Evolutionary conservation across 495 filamentous ascomycete species (phyloP), one percentile per base, ranked within the genome.

Genomic region (Venustampulla echinocandica): DNA sequence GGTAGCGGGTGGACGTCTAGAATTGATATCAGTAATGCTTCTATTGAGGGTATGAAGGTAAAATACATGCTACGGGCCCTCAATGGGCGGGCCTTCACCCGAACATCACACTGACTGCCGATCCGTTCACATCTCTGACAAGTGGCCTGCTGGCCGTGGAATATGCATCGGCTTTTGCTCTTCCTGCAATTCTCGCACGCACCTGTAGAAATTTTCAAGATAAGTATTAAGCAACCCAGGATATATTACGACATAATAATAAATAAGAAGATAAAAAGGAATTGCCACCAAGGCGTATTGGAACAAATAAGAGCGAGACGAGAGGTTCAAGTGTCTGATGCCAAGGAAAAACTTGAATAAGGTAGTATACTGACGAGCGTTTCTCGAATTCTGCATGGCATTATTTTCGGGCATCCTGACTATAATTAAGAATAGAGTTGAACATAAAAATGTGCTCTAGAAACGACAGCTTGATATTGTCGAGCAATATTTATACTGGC

Each of bases 121-220:
- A 6, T 54, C 17, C 32, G 22, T 22, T 52, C 48, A 24, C 51
- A 58, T 50, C 49, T 45, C 21, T 49, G 46, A 42, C 56, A 58
- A 10, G 50, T 34, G 4, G 30, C 45, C 4, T 30, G 10, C n/a
- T 58, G 20, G 10, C 18, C 25, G n/a, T 47, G 46, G 41, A 43
- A 55, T 0, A 53, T 40, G 24, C 56, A 58, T 4, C 52, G 47
- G 34, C 52, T 58, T 25, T 58, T 58, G 37, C 52, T 52, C 9
- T 30, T 41, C 20, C 56, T 33, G 24, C 56, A 58, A 5, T 43
- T 46, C 22, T 58, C 56, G 24, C 56, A 58, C n/a, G 56, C 56
- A 17, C 45, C 43, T 32, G 52, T 46, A 21, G 52, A n/a, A n/a
- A n/a, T n/a, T n/a, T n/a, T n/a, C n/a, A n/a, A n/a, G n/a, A n/a